Percentiles rank a stretch among this genome's conserved stretches.
These are phyloP conservation scores for Rhizopogon vulgaris DNA, from an alignment of 768 basidiomycete species.

Conservation along the genomic window DNA sequence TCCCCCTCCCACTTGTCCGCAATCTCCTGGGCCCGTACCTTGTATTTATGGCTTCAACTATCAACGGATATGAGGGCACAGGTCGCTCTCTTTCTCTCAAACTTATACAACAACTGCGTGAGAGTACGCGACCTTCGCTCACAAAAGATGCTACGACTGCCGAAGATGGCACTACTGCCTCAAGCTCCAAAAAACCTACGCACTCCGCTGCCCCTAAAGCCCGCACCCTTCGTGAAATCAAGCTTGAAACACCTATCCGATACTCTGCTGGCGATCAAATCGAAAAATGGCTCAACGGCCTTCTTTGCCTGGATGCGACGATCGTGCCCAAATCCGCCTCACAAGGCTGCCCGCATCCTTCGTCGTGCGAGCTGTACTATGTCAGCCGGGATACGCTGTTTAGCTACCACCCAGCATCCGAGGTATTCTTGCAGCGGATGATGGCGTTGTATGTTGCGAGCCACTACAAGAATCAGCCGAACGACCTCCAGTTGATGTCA, in stretches of 20 bases:
- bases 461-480: slow-evolving; percentile 99
- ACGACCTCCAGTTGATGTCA: slow-evolving; percentile 94
- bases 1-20: slow-evolving; percentile 91
- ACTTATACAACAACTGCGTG: slow-evolving; percentile 93
- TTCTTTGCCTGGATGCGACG: slow-evolving; percentile 90
- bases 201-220: slow-evolving; percentile 55
- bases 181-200: slow-evolving; percentile 46
- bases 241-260: slow-evolving; percentile 91
- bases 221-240: slow-evolving; percentile 85
- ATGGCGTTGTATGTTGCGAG: slow-evolving; percentile 97
- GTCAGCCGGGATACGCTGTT: slow-evolving; percentile 95
- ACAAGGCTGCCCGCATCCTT: slow-evolving; percentile 92
- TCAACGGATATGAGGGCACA: slow-evolving; percentile 99
- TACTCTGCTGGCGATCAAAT: slow-evolving; percentile 83
- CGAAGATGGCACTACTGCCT: slow-evolving; percentile 31
- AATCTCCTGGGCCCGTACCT: slow-evolving; percentile 95
- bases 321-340: slow-evolving; percentile 39
- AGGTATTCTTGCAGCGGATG: slow-evolving; percentile 95
- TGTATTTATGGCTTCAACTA: slow-evolving; percentile 98
- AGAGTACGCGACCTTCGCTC: slow-evolving; percentile 77
- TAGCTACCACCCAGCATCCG: slow-evolving; percentile 95
- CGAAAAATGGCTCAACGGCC: slow-evolving; percentile 88
- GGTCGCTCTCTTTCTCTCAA: slow-evolving; percentile 98
- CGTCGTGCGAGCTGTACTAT: slow-evolving; percentile 90
- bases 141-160: slow-evolving; percentile 51